Conservation (phyloP, 176 grass and related monocot species). For the Poa pratensis region DNA sequence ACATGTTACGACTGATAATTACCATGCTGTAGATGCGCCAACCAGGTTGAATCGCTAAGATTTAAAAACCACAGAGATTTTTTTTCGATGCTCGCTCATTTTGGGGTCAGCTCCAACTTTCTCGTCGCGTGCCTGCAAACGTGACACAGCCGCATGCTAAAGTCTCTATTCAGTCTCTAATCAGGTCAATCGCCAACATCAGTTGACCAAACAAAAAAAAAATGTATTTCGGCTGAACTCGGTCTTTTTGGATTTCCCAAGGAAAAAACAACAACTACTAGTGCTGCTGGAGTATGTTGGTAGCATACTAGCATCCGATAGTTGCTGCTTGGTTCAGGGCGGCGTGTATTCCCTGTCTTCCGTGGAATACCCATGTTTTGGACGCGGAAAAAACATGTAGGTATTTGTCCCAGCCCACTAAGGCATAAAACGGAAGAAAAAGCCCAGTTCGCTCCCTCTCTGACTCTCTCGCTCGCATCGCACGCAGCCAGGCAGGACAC, state of each 20-base stretch:
- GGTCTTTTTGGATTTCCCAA: background rate
- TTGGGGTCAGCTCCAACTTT: background rate
- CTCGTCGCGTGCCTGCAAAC: background rate
- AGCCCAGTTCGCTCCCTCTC: too few species aligned
- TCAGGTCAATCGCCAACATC: background rate
- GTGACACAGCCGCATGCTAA: background rate
- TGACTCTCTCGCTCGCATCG: too few species aligned
- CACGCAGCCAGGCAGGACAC: too few species aligned
- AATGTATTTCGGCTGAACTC: background rate
- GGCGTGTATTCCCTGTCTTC: too few species aligned
- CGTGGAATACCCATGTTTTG: too few species aligned
- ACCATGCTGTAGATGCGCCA: background rate
- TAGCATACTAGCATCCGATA: too few species aligned
- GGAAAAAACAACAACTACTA: background rate
- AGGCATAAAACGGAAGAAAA: too few species aligned
- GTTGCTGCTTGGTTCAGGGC: too few species aligned
- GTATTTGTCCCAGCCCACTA: too few species aligned
- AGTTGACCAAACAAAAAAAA: background rate
- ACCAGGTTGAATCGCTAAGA: background rate
- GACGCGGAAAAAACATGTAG: too few species aligned
- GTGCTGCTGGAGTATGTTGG: too few species aligned
- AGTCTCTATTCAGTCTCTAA: conserved; percentile 32
- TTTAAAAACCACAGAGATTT: too few species aligned
- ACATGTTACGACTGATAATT: background rate
- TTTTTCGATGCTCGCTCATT: background rate